Conservation (phyloP, 306 rosid species). For the Cotoneaster glaucophyllus region DNA sequence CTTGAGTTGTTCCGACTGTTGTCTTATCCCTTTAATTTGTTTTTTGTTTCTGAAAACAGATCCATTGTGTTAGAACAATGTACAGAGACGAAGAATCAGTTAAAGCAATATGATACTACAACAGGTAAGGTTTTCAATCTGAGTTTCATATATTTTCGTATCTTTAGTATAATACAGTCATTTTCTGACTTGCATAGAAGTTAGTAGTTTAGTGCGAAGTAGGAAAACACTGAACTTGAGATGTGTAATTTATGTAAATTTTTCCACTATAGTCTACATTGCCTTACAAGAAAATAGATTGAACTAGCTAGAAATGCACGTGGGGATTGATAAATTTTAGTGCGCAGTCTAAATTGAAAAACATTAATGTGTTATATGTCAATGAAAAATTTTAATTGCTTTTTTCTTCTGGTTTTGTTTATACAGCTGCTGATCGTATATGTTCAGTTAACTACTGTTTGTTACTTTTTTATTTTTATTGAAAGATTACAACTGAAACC, state of each 20-base stretch:
- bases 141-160: not conserved
- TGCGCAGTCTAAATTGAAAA: not conserved
- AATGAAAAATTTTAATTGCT: not conserved
- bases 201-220: not conserved
- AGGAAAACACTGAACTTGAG: not conserved
- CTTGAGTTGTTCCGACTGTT: constrained; percentile 9
- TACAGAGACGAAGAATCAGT: constrained; percentile 67
- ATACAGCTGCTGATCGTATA: not conserved
- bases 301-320: not conserved
- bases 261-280: not conserved
- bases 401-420: not conserved
- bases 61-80: constrained; percentile 84
- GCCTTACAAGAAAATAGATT: not conserved
- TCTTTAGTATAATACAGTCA: not conserved
- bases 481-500: not conserved
- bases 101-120: constrained; percentile 62
- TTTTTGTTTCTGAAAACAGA: constrained; percentile 44
- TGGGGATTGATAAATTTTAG: not conserved
- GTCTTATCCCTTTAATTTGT: constrained; percentile 5
- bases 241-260: not conserved
- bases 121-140: constrained; percentile 41
- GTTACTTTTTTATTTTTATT: not conserved
- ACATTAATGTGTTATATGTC: not conserved
- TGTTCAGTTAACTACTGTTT: not conserved
- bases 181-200: not conserved